Base-by-base conservation (phyloP, 225 moss, liverwort and hornwort genomes). In the Pseudoscleropodium purum region DNA sequence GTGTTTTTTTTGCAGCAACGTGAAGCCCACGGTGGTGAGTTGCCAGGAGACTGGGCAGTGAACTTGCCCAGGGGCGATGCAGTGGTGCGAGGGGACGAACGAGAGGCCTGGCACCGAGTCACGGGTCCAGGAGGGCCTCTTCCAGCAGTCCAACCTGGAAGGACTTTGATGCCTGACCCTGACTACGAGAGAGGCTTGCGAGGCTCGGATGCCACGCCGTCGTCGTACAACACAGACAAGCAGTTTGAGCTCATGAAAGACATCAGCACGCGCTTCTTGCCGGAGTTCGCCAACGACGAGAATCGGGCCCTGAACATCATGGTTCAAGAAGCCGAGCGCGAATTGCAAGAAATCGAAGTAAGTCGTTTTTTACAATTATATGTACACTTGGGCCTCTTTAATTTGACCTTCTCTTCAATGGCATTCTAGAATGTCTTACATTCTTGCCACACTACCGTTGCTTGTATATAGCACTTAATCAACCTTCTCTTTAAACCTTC, bases 241-340 rank as follows among this genome's bases (percentile, higher is more conserved):
- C 95, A 96, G 52, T 95, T 95, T 75, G 92, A 94, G 2, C 90
- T 97, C 43, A 94, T 97, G 33, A 97, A 99, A 87, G 95, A 96
- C 61, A 95, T 97, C 21, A 97, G 95, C 52, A 91, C 82, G 16
- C 89, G 92, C 26, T 99, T 96, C 83, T 92, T 99, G 93, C 99
- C 99, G 20, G 96, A 92, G 62, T 99, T 99, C 63, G 97, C 99
- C 33, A 97, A 92, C 25, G 90, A 93, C 65, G 99, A 99, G 88
- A 99, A 99, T 85, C 88, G 94, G 37, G 95, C 94, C 36, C 92
- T 99, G 21, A 94, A 96, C 89, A 91, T 96, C n/a, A 88, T 84
- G 75, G 3, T 93, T 3, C 89, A 88, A 79, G 93, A 91, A 74
- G 88, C 85, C 0, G 89, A 93, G 78, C 89, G 83, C 6, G 18